These are phyloP conservation scores for Caryopteris hybrid DNA, from an alignment of 305 asterid genomes.

Conservation along the genomic window DNA sequence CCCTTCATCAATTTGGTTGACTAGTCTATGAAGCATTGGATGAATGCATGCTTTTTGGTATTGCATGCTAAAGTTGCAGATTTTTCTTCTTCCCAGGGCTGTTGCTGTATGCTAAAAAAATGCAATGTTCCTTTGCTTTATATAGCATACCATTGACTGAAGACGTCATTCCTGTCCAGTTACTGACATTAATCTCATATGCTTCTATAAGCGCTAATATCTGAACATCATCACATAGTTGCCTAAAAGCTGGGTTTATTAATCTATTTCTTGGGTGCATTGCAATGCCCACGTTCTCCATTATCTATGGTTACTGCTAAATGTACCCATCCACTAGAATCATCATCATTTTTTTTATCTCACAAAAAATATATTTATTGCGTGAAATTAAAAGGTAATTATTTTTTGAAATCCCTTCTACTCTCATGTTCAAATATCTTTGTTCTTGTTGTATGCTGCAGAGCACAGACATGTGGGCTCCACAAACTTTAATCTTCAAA, in stretches of 20 bases:
- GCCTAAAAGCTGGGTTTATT: slow-evolving; percentile 7
- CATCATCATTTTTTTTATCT: slow-evolving; percentile 3
- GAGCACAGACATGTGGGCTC: slow-evolving; percentile 99
- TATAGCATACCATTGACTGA: neutral
- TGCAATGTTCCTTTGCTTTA: neutral
- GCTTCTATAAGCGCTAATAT: slow-evolving; percentile 3
- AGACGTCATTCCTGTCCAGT: neutral
- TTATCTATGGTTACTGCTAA: slow-evolving; percentile 6
- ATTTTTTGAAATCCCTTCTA: neutral
- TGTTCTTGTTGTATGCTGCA: slow-evolving; percentile 37
- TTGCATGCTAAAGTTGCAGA: neutral
- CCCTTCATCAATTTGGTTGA: neutral
- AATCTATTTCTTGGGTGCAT: slow-evolving; percentile 5
- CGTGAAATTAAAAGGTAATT: neutral
- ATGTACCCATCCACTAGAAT: neutral
- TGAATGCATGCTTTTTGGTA: neutral
- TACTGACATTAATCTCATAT: too few relatives aligned
- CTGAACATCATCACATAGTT: slow-evolving; percentile 2
- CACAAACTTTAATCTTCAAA: slow-evolving; percentile 90
- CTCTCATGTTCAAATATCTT: slow-evolving; percentile 7
- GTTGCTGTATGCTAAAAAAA: neutral
- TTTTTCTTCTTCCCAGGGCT: neutral
- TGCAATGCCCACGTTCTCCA: neutral
- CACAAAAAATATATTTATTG: slow-evolving; percentile 5
- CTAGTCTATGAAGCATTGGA: neutral